These are phyloP conservation scores for Neurospora sp. DNA, from an alignment of 495 filamentous ascomycete genomes.

Conservation along the genomic window DNA sequence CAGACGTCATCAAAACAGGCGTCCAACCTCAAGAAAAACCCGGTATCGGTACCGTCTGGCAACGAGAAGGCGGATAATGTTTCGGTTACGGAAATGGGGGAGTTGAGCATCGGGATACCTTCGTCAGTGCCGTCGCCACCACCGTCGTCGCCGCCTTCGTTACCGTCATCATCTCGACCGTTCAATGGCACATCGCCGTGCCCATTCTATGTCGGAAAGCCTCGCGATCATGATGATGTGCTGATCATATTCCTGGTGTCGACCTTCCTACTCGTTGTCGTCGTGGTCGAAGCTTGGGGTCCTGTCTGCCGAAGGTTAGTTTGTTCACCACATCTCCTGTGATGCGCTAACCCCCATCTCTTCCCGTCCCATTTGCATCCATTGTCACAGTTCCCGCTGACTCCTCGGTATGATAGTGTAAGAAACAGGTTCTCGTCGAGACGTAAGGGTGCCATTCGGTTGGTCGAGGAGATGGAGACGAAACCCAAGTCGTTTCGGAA, in stretches of 20 bases:
- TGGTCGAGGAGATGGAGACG: constrained; percentile 1
- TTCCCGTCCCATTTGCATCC: background rate
- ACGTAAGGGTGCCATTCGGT: constrained; percentile 13
- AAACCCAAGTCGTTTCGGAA: background rate
- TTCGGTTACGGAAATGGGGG: constrained; percentile 6
- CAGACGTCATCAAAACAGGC: background rate
- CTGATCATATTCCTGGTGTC: constrained; percentile 26
- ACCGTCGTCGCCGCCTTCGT: background rate
- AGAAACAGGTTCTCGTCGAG: background rate
- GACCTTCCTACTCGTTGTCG: constrained; percentile 23
- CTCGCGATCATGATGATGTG: constrained; percentile 31
- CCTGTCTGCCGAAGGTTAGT: constrained; percentile 25
- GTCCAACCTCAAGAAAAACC: background rate
- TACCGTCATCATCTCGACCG: background rate
- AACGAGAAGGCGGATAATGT: background rate
- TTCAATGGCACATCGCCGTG: background rate
- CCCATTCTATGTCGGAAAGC: background rate
- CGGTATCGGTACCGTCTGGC: constrained; percentile 8
- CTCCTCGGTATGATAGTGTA: background rate
- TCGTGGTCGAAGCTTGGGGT: constrained; percentile 27
- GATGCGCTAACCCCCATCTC: background rate
- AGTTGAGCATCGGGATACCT: constrained; percentile 5
- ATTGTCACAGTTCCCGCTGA: background rate
- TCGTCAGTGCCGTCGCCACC: background rate
- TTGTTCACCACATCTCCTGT: background rate